Conservation (phyloP, 495 filamentous ascomycete species). For the Penicillium diatomitis region DNA sequence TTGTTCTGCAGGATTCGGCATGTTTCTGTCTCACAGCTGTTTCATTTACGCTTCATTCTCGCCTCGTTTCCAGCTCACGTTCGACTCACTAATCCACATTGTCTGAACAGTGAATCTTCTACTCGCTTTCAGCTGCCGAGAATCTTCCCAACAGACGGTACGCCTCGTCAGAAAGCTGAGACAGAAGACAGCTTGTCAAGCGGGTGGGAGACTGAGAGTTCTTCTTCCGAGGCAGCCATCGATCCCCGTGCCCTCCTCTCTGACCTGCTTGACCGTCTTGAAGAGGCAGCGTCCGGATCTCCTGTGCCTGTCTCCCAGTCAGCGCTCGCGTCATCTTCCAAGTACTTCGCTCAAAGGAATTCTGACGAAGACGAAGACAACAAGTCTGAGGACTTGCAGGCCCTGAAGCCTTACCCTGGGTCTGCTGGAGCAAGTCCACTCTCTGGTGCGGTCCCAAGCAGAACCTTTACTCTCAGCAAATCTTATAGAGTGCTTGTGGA, state of each 20-base stretch:
- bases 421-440: neutral
- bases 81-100: neutral
- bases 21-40: too few relatives aligned
- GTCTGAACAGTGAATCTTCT: neutral
- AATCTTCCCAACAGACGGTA: constrained; percentile 1
- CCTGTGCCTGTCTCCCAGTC: neutral
- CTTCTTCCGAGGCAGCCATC: neutral
- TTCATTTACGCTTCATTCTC: too few relatives aligned
- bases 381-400: neutral
- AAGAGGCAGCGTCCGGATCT: neutral
- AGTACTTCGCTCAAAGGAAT: neutral
- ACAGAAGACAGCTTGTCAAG: neutral
- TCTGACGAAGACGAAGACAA: neutral
- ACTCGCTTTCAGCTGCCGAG: constrained; percentile 1
- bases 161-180: neutral
- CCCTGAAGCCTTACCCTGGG: neutral
- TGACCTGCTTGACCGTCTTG: constrained; percentile 2
- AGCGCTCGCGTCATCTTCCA: neutral
- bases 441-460: neutral
- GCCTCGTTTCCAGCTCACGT: too few relatives aligned
- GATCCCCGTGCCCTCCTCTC: constrained; percentile 1
- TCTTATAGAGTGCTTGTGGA: constrained; percentile 2
- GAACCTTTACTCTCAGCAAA: neutral
- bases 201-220: neutral
- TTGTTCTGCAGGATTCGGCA: too few relatives aligned